A percentile compares a stretch with the other conserved stretches of the same genome.
Conservation (phyloP, 1,139 yeast species). For the Geotrichum reessii region DNA sequence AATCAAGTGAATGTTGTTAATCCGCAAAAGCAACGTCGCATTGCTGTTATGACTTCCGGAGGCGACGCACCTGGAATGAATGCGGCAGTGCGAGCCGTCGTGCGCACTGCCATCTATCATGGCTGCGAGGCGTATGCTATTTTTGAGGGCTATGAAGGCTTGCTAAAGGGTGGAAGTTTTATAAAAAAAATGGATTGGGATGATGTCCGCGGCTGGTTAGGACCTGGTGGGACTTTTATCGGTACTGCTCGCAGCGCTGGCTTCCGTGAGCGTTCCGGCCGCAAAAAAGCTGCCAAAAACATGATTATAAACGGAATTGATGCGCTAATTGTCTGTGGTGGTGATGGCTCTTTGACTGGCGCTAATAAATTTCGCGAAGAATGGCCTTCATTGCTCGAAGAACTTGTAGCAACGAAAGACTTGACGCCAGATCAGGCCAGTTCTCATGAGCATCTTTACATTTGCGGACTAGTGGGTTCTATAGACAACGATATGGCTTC, state of each 20-base stretch:
- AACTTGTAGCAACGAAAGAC: constrained; percentile 51
- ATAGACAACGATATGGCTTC: constrained; percentile 97
- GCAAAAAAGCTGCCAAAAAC: constrained; percentile 76
- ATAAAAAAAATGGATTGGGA: constrained; percentile 82
- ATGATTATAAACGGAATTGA: constrained; percentile 86
- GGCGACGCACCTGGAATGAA: constrained; percentile 99
- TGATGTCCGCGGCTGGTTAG: constrained; percentile 86
- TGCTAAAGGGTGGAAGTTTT: constrained; percentile 72
- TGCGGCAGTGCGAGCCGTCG: constrained; percentile 90
- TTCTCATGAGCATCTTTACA: constrained; percentile 68
- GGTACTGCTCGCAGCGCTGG: constrained; percentile 93
- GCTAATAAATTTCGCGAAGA: constrained; percentile 90
- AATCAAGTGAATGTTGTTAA: constrained; percentile 1
- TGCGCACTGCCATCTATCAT: constrained; percentile 76
- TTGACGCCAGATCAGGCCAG: constrained; percentile 53
- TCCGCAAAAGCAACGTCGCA: constrained; percentile 42
- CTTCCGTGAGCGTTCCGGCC: constrained; percentile 78
- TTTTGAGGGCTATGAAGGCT: constrained; percentile 92
- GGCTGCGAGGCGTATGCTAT: constrained; percentile 96
- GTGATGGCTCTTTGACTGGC: constrained; percentile 97
- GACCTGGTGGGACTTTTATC: constrained; percentile 90
- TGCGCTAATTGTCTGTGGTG: constrained; percentile 96
- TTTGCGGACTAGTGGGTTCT: constrained; percentile 93
- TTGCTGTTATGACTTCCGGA: constrained; percentile 96
- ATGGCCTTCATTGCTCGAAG: constrained; percentile 83